Percentiles rank a stretch among this genome's conserved stretches.
Conservation (phyloP, 106 monocot genomes). For the Dendrobium officinale region DNA sequence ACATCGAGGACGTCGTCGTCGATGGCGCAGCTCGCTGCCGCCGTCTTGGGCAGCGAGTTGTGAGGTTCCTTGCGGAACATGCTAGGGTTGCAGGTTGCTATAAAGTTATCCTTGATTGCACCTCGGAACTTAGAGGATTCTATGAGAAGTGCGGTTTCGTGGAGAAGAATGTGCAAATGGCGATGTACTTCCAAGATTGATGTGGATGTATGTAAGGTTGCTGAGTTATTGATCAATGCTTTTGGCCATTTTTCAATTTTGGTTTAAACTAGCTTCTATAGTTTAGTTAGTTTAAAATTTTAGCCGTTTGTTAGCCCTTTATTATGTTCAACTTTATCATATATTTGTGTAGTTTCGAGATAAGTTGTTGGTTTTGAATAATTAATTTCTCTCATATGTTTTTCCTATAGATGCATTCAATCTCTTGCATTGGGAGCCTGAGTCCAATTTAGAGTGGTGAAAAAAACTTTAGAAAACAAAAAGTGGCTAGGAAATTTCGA, state of each 20-base stretch:
- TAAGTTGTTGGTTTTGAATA: background rate
- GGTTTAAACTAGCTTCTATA: background rate
- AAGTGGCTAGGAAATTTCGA: too few species aligned
- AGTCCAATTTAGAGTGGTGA: too few species aligned
- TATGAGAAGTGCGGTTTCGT: conserved; percentile 74
- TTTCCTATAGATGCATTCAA: background rate
- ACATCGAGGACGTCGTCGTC: conserved; percentile 90
- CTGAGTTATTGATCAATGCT: background rate
- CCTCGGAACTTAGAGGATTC: conserved; percentile 39
- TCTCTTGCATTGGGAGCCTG: too few species aligned
- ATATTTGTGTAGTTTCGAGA: background rate
- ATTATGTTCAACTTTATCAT: background rate
- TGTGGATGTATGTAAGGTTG: background rate
- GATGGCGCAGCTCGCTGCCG: conserved; percentile 38
- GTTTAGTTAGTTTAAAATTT: background rate
- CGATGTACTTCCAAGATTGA: conserved; percentile 44
- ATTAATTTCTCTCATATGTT: background rate
- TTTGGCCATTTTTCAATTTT: background rate
- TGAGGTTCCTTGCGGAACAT: conserved; percentile 38
- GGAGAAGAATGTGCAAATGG: conserved; percentile 92
- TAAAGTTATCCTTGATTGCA: conserved; percentile 92
- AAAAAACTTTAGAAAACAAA: too few species aligned
- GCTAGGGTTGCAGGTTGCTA: conserved; percentile 61
- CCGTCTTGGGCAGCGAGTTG: conserved; percentile 46
- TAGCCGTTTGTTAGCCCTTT: background rate